Evolutionary conservation across 2,329 filamentous ascomycete genomes (phyloP), one percentile per base, ranked within the genome.

Genomic region (Colletotrichum phormii): DNA sequence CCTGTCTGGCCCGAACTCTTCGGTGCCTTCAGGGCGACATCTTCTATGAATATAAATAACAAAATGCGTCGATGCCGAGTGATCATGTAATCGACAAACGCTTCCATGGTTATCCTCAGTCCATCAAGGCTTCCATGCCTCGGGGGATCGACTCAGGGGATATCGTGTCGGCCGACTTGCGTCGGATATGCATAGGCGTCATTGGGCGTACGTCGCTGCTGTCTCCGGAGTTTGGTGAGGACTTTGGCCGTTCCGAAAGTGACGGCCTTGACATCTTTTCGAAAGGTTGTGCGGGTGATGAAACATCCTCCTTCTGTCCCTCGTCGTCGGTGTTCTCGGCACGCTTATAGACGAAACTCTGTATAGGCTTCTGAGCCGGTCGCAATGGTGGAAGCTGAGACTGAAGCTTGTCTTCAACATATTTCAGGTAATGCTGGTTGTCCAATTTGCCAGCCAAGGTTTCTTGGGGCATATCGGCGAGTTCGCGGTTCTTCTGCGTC

Each of bases 141-240:
- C 79, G 79, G 5, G 86, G 86, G 24, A 84, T 76, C 4, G 82
- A 83, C 33, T 78, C 81, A 7, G 86, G 85, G 31, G 85, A 86
- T 49, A 87, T 86, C 6, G 85, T 86, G 26, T 82, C 78, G 61
- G 64, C 46, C 8, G 73, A 74, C 51, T 46, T 59, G 29, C 63
- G 42, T 26, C 73, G 67, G 18, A 64, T 58, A 22, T 74, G 63
- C 42, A 59, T 49, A 22, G 73, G 73, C 6, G 73, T 75, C 9
- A 49, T 35, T 15, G 72, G 74, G 24, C 62, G 68, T 22, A 31
- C 53, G 18, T 71, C 71, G 35, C 54, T 71, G 51, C 62, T 67
- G 51, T 61, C 33, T 24, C 66, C 33, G 33, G 37, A 49, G 35
- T 31, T 63, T 8, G 74, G 64, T 31, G 68, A 75, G 6, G 72